Conservation (phyloP, 805 yeast genomes). For the Metschnikowia gelsemii region DNA sequence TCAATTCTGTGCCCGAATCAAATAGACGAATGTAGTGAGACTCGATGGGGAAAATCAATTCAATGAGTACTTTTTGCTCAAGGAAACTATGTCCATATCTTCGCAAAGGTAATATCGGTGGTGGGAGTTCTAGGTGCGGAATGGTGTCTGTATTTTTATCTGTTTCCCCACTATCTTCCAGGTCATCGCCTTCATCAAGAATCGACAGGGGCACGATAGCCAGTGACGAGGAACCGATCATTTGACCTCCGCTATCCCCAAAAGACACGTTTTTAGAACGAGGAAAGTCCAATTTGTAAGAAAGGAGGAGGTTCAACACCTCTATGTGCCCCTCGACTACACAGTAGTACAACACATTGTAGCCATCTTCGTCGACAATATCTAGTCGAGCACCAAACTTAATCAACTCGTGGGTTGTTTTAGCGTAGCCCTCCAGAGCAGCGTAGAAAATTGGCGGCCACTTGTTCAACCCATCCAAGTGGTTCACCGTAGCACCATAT, state of each 20-base stretch:
- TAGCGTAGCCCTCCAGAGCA: constrained; percentile 76
- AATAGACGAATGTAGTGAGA: constrained; percentile 48
- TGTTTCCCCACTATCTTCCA: constrained; percentile 38
- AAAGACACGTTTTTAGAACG: background rate
- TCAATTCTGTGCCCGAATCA: constrained; percentile 40
- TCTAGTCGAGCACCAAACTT: constrained; percentile 68
- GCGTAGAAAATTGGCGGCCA: constrained; percentile 96
- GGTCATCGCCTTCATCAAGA: constrained; percentile 31
- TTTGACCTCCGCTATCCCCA: background rate
- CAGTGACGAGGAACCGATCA: background rate
- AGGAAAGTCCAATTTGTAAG: constrained; percentile 28
- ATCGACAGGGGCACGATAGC: constrained; percentile 25
- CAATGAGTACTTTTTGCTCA: constrained; percentile 84
- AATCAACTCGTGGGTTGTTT: constrained; percentile 68
- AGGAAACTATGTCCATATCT: constrained; percentile 94
- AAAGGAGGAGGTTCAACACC: constrained; percentile 69
- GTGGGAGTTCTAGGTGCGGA: constrained; percentile 90
- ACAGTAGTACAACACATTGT: constrained; percentile 81
- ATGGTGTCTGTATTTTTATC: constrained; percentile 61
- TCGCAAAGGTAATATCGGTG: constrained; percentile 91
- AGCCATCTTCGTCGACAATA: constrained; percentile 74
- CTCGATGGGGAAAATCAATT: constrained; percentile 60
- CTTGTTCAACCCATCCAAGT: constrained; percentile 77
- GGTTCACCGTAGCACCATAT: constrained; percentile 75
- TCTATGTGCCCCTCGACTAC: constrained; percentile 90